Evolutionary conservation across 345 rosid genomes (phyloP).

Genomic region (Pseudoturritis turrita): DNA sequence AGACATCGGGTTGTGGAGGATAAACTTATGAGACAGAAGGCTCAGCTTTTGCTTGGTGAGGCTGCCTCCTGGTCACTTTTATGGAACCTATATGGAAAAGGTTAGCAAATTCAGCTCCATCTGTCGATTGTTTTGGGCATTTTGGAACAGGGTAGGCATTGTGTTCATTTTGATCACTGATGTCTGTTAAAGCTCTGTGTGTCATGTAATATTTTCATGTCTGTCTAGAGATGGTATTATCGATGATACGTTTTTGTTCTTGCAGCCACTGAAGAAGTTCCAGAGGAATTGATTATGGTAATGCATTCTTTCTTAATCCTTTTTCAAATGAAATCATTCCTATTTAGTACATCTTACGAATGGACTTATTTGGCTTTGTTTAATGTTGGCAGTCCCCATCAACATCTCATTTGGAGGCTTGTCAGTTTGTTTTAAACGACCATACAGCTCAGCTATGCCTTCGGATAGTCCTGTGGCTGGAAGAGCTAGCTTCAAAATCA

Average conservation of each 20-base stretch:
- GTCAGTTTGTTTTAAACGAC: slow-evolving; percentile 79
- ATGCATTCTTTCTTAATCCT: slow-evolving; percentile 6
- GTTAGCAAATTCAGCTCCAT: slow-evolving; percentile 38
- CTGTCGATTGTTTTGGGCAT: neutral
- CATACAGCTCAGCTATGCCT: slow-evolving; percentile 93
- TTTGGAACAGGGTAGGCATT: neutral
- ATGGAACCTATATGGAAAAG: slow-evolving; percentile 97
- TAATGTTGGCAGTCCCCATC: slow-evolving; percentile 58
- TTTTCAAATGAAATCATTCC: neutral
- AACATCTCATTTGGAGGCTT: slow-evolving; percentile 93
- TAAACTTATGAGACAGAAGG: slow-evolving; percentile 91
- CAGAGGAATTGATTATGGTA: slow-evolving; percentile 64
- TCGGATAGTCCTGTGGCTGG: slow-evolving; percentile 93
- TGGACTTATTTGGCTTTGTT: slow-evolving; percentile 15
- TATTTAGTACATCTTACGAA: neutral
- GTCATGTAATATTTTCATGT: slow-evolving; percentile 15
- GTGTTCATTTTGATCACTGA: neutral
- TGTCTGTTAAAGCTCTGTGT: slow-evolving; percentile 8
- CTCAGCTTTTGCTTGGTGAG: slow-evolving; percentile 91
- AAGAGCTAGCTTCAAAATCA: slow-evolving; percentile 90
- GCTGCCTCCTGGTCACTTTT: slow-evolving; percentile 98
- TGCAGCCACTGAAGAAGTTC: slow-evolving; percentile 81
- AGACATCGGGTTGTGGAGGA: slow-evolving; percentile 82
- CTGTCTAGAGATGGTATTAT: neutral
- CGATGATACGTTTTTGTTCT: slow-evolving; percentile 20